These are phyloP conservation scores for Boletellus sp. DNA, from an alignment of 768 basidiomycete species.

Conservation along the genomic window DNA sequence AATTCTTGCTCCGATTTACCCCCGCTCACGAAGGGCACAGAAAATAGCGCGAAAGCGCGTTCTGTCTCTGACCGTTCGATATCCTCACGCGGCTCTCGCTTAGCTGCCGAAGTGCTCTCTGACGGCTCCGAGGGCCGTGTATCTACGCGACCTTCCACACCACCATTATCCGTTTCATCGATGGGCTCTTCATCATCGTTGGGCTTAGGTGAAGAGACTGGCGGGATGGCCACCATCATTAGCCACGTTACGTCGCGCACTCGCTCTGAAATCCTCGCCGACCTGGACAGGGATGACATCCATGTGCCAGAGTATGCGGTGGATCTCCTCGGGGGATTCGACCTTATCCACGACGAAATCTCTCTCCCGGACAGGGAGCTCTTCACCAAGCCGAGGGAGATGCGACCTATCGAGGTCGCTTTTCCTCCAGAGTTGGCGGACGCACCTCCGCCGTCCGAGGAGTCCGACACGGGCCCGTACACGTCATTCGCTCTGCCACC, in stretches of 20 bases:
- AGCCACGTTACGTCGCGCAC: conserved; percentile 32
- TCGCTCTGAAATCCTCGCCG: conserved; percentile 37
- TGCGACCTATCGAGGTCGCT: conserved; percentile 27
- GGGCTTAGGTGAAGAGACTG: conserved; percentile 15
- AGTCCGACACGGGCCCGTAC: conserved; percentile 33
- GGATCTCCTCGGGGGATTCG: conserved; percentile 42
- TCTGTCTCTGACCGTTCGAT: conserved; percentile 18
- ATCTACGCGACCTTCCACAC: conserved; percentile 28
- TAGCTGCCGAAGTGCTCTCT: conserved; percentile 14
- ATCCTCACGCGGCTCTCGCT: conserved; percentile 23
- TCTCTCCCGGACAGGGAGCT: conserved; percentile 31
- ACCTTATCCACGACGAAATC: conserved; percentile 34
- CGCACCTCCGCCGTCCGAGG: conserved; percentile 27
- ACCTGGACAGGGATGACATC: conserved; percentile 31
- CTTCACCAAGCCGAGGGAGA: conserved; percentile 29
- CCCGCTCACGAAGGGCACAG: conserved; percentile 18
- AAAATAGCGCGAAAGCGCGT: conserved; percentile 10
- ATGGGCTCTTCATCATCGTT: conserved; percentile 24
- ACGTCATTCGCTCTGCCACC: conserved; percentile 30
- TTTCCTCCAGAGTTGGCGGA: conserved; percentile 21
- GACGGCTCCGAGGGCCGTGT: conserved; percentile 22
- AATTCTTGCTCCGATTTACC: conserved; percentile 15
- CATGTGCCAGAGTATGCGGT: conserved; percentile 44
- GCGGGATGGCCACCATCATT: conserved; percentile 38
- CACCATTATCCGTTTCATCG: conserved; percentile 28